These are phyloP conservation scores for Platanus orientalis DNA, from an alignment of 164 flowering plant genomes.

Conservation along the genomic window DNA sequence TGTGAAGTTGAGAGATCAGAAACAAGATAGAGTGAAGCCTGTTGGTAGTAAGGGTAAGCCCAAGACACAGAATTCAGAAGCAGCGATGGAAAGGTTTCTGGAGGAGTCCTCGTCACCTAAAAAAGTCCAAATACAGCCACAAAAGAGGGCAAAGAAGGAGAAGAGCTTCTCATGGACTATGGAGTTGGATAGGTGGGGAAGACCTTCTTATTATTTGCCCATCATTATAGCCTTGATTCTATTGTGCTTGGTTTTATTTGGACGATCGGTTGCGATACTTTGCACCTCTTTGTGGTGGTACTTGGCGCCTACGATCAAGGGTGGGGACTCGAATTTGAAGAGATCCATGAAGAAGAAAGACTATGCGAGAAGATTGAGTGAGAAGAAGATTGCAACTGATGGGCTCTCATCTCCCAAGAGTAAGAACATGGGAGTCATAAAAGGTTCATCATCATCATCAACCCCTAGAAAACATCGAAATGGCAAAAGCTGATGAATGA, in stretches of 20 bases:
- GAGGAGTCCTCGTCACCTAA: neutral
- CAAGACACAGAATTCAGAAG: neutral
- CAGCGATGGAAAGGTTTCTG: neutral
- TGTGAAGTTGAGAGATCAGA: slow-evolving; percentile 28
- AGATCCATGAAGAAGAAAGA: slow-evolving; percentile 16
- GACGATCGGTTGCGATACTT: slow-evolving; percentile 18
- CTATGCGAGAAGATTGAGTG: slow-evolving; percentile 11
- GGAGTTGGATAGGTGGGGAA: slow-evolving; percentile 15
- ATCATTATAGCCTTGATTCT: slow-evolving; percentile 15
- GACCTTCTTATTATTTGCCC: slow-evolving; percentile 29
- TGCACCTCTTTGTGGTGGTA: slow-evolving; percentile 21
- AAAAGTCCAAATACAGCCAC: neutral
- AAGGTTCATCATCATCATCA: too few species aligned
- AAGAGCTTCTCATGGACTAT: slow-evolving; percentile 6
- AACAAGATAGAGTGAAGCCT: slow-evolving; percentile 2
- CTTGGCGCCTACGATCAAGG: slow-evolving; percentile 7
- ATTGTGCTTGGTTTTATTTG: slow-evolving; percentile 17
- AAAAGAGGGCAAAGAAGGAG: slow-evolving; percentile 1
- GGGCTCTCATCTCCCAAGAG: too few species aligned
- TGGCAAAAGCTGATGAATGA: too few species aligned
- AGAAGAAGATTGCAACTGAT: neutral
- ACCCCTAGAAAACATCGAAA: too few species aligned
- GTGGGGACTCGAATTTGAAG: slow-evolving; percentile 3
- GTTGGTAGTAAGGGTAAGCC: neutral
- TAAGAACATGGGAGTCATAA: too few species aligned